Conservation (phyloP, 768 basidiomycete genomes). For the Mycena belliarum region DNA sequence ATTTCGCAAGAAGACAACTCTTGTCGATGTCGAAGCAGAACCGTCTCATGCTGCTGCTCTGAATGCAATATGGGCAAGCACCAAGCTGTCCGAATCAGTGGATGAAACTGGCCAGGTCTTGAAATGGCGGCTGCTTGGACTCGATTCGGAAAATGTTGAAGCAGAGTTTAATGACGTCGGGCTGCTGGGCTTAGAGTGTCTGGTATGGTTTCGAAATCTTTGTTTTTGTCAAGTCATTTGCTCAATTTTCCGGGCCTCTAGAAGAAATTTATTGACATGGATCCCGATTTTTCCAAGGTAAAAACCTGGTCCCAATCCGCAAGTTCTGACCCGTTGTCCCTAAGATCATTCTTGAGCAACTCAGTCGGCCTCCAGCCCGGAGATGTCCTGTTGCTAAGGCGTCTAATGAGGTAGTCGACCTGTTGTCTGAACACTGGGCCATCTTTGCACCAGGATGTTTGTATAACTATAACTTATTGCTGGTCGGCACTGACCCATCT, state of each 20-base stretch:
- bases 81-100: conserved; percentile 54
- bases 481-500: conserved; percentile 4
- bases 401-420: conserved; percentile 83
- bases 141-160: conserved; percentile 70
- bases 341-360: conserved; percentile 78
- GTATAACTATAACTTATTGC: conserved; percentile 26
- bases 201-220: conserved; percentile 47
- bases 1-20: conserved; percentile 78
- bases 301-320: neutral
- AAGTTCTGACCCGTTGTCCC: conserved; percentile 5
- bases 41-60: conserved; percentile 57
- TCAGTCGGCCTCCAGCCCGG: conserved; percentile 69
- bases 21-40: conserved; percentile 70
- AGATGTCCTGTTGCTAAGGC: conserved; percentile 83
- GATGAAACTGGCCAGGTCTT: conserved; percentile 50
- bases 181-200: conserved; percentile 77
- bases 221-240: neutral
- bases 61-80: conserved; percentile 67
- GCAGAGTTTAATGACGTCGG: conserved; percentile 81
- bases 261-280: conserved; percentile 68
- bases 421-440: conserved; percentile 83
- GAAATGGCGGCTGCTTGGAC: conserved; percentile 81
- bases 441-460: conserved; percentile 84
- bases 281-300: conserved; percentile 80
- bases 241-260: conserved; percentile 28